Evolutionary conservation across 257 asterid genomes (phyloP), one percentile per base, ranked within the genome.

Genomic region (Fraxinus pennsylvanica): DNA sequence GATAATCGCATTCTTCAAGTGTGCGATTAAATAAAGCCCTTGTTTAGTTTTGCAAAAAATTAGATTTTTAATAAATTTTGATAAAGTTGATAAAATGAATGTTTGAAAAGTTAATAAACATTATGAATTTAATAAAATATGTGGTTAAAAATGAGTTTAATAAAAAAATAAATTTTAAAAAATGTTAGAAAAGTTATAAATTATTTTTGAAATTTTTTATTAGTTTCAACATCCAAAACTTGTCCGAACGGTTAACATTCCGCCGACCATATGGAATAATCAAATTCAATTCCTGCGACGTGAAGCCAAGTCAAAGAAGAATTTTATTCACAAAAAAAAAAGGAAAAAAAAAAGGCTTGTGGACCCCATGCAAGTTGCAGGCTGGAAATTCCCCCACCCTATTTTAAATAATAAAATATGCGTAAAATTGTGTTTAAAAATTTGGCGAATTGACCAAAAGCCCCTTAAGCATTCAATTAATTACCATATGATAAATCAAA

Each of bases 401-500:
- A 41, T 41, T 41, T 41, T 10, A 9, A 41, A 2, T 41, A 41
- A 41, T 41, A 41, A 41, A 41, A 41, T 41, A 30, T 25, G 38
- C 3, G 39, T 19, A 19, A 45, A 21, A 27, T 14, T 14, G 15
- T 19, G 5, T 54, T 6, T 54, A 3, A 21, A 59, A n/a, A 59
- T 59, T 61, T 22, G 3, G 2, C 10, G 15, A 63, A 63, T 22
- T 63, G 35, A 63, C 69, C 0, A 22, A 63, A 63, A 63, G 15
- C 33, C 69, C 69, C 35, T 1, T 10, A 35, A 63, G 9, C 19
- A n/a, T 63, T 63, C 69, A 25, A 10, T 2, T 63, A 63, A 25
- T 63, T 21, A 63, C 57, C 6, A 45, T n/a, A n/a, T 72, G 61
- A 41, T 36, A 63, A 47, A 76, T 45, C 82, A 81, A 76, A 66